Base-by-base conservation (phyloP, 768 basidiomycete species). In the Floccularia luteovirens region DNA sequence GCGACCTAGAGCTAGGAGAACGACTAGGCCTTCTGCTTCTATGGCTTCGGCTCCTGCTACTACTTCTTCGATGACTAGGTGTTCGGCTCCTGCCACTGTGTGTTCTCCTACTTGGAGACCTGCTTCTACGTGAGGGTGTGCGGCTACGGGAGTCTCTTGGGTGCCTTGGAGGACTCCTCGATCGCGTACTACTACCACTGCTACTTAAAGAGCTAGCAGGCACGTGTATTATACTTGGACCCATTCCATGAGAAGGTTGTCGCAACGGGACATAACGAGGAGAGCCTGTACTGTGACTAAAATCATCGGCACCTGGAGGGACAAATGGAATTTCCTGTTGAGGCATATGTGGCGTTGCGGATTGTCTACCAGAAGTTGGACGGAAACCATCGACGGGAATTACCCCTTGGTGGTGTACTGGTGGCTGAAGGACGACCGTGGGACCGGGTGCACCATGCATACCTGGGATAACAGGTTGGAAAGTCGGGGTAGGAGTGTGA, bases 301-400 rank as follows among this genome's bases (percentile, higher is more conserved):
- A 31, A 41, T 24, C 42, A n/a, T 22, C 31, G 21, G 12, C 21
- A 36, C 27, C 32, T 20, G 51, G 53, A 4, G 61, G 59, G 23
- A 58, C 49, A 38, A 60, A 62, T 10, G 46, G 44, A 19, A 28
- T 23, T 24, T 32, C 22, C 28, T 20, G 36, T 7, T 13, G 35
- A 30, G 24, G 11, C 20, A 24, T 42, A 22, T 24, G 28, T 34
- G 36, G 24, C 12, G 38, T 24, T 13, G 21, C 31, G 12, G 30
- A 21, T 14, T 14, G 17, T 5, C 31, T 6, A 12, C 31, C 31
- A 21, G 39, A 17, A 17, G 8, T 19, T 32, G 19, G 28, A 21
- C 21, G 43, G 25, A 50, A 48, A 10, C 48, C 49, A 17, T 49
- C 47, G 8, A 36, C 39, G 21, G 46, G 48, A 30, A 49, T 38